Percentiles rank a stretch among this genome's conserved stretches.
Conservation (phyloP, 495 filamentous ascomycete genomes). For the Trichoderma parareesei region DNA sequence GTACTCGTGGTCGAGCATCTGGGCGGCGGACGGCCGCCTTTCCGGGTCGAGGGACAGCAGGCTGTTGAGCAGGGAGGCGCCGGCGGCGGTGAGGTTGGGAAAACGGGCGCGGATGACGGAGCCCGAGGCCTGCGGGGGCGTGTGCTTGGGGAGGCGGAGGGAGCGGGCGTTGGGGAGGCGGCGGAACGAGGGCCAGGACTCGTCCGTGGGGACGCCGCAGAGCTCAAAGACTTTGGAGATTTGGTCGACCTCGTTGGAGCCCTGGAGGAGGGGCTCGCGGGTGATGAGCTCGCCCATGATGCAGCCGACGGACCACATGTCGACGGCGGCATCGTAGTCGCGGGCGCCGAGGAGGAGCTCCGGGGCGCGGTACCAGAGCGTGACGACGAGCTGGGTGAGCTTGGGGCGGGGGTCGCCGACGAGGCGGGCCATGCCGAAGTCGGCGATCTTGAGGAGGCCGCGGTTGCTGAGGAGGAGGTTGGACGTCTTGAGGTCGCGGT, state of each 20-base stretch:
- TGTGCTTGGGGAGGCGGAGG: conserved; percentile 60
- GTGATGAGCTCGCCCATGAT: conserved; percentile 89
- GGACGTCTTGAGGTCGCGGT: conserved; percentile 93
- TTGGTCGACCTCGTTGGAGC: conserved; percentile 92
- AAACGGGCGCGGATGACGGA: conserved; percentile 62
- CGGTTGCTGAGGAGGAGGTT: conserved; percentile 95
- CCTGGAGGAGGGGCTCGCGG: conserved; percentile 78
- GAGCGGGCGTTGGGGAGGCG: conserved; percentile 83
- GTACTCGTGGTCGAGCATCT: conserved; percentile 70
- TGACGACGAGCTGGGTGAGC: conserved; percentile 90
- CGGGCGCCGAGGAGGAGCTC: conserved; percentile 80
- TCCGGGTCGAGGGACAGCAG: conserved; percentile 72
- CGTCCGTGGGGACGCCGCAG: conserved; percentile 80
- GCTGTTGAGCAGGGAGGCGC: conserved; percentile 55
- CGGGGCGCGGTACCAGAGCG: conserved; percentile 91
- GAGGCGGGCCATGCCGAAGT: conserved; percentile 96
- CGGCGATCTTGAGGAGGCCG: conserved; percentile 89
- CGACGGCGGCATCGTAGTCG: conserved; percentile 68
- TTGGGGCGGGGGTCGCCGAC: conserved; percentile 74
- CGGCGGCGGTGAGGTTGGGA: conserved; percentile 70
- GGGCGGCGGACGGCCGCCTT: conserved; percentile 55
- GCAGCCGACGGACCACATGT: conserved; percentile 95
- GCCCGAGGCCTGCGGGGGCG: conserved; percentile 27
- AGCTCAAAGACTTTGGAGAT: conserved; percentile 69
- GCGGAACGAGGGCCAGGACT: conserved; percentile 79